Conservation (phyloP, 768 basidiomycete species). For the Pleurotus citrinopileatus region DNA sequence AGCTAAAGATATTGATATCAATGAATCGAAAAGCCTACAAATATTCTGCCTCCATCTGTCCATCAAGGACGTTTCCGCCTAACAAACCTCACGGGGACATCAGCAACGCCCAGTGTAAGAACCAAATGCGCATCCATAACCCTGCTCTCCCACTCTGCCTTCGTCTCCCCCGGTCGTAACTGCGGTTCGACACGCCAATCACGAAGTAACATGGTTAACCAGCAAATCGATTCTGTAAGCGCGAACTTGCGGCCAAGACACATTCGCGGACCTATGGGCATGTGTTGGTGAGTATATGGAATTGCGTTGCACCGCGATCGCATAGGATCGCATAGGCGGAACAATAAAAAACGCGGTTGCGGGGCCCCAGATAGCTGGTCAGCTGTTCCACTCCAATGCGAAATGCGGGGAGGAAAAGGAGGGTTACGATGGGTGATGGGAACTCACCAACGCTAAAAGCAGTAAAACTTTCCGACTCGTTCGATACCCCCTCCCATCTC, state of each 20-base stretch:
- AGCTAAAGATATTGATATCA: neutral
- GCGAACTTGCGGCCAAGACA: slow-evolving; percentile 60
- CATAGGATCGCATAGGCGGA: neutral
- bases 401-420: neutral
- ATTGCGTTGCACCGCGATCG: neutral
- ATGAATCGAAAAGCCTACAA: neutral
- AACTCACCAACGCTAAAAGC: slow-evolving; percentile 43
- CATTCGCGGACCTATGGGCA: slow-evolving; percentile 44
- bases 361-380: neutral
- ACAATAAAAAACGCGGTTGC: neutral
- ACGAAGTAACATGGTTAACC: slow-evolving; percentile 47
- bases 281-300: too few relatives aligned
- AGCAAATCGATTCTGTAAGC: slow-evolving; percentile 46
- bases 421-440: too few relatives aligned
- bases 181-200: slow-evolving; percentile 52
- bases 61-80: neutral
- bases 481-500: slow-evolving; percentile 42
- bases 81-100: slow-evolving; percentile 17
- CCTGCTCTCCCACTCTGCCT: slow-evolving; percentile 31
- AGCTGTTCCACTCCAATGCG: slow-evolving; percentile 7
- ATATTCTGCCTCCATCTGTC: neutral
- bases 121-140: slow-evolving; percentile 35
- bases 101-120: slow-evolving; percentile 26
- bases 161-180: slow-evolving; percentile 36
- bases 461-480: slow-evolving; percentile 40